phyloP scores from a whole-genome alignment of 805 yeast genomes.

The Ogataea pilisensis region DNA sequence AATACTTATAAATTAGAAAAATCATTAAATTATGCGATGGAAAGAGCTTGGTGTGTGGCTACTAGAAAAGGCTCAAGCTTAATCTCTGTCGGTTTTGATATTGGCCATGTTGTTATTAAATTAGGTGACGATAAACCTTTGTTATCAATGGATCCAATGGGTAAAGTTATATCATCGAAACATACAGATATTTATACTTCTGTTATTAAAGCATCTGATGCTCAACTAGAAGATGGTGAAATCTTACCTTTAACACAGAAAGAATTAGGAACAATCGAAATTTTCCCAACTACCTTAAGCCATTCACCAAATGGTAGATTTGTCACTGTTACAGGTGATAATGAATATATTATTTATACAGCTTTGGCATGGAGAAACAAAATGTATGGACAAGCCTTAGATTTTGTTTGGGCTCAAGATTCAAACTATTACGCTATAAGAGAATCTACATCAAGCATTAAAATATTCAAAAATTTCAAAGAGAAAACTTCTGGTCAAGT shows the following conservation, averaged over 20 bases:
- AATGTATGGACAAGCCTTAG: slow-evolving; percentile 83
- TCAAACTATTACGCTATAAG: slow-evolving; percentile 82
- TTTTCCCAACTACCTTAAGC: slow-evolving; percentile 78
- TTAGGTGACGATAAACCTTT: slow-evolving; percentile 94
- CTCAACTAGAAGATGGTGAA: slow-evolving; percentile 77
- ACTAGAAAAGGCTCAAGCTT: slow-evolving; percentile 69
- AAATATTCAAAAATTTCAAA: slow-evolving; percentile 79
- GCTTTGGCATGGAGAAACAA: slow-evolving; percentile 98
- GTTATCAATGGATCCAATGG: slow-evolving; percentile 87
- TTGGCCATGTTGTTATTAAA: slow-evolving; percentile 84
- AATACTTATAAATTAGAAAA: slow-evolving; percentile 92
- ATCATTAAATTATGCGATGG: slow-evolving; percentile 84
- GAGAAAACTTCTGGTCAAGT: slow-evolving; percentile 62
- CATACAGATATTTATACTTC: slow-evolving; percentile 86
- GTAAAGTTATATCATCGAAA: slow-evolving; percentile 87
- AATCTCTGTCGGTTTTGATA: slow-evolving; percentile 90
- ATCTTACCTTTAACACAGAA: slow-evolving; percentile 70
- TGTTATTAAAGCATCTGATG: slow-evolving; percentile 62
- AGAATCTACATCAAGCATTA: slow-evolving; percentile 60
- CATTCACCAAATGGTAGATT: slow-evolving; percentile 98
- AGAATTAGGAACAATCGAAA: slow-evolving; percentile 91
- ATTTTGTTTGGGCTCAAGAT: slow-evolving; percentile 94
- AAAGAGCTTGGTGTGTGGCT: slow-evolving; percentile 95
- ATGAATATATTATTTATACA: slow-evolving; percentile 93
- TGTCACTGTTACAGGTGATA: slow-evolving; percentile 96